Evolutionary conservation across 176 grass and related monocot genomes (phyloP), one percentile per base, ranked within the genome.

Genomic region (Oryza punctata): DNA sequence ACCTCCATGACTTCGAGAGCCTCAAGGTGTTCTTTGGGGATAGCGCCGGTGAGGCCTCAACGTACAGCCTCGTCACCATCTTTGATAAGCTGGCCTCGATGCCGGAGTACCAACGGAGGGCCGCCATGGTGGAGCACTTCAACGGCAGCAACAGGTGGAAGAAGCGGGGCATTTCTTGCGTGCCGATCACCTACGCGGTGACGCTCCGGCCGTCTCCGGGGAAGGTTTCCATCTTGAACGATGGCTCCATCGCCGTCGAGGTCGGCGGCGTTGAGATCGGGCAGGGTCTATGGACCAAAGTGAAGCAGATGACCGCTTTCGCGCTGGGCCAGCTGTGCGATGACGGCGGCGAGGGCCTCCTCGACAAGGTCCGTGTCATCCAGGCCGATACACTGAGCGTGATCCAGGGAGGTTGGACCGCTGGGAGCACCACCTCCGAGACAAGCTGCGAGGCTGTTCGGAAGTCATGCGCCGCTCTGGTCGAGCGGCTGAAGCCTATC

Each of bases 161-260:
- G 88, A 97, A 97, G 65, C 92, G 90, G 6, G 95, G 95, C 37
- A 92, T 97, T 63, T 94, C 95, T 21, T 97, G 92, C 63, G 84
- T 97, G 61, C 95, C 95, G 9, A 80, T 89, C 75, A 74, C 86
- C 8, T 91, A 88, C 54, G 28, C 65, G 33, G 95, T 97, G 37
- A 37, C 0, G 2, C 67, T 91, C 38, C 24, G 54, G 0, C 69
- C 72, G 0, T 71, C 77, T 18, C 94, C 94, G 1, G 94, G 94
- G 25, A 97, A 88, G 81, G 90, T 97, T 41, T 94, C 94, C 19
- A 88, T 97, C 84, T 64, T 97, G 67, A 89, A 92, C 33, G 94
- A 97, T 66, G 90, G 94, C 14, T 97, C 94, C 0, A 84, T 97
- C 41, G 88, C 88, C 15, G 92, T 97, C 19, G 94, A 97, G 75